Conservation (phyloP, 352 stramenopile species). For the Phytophthora vignae region DNA sequence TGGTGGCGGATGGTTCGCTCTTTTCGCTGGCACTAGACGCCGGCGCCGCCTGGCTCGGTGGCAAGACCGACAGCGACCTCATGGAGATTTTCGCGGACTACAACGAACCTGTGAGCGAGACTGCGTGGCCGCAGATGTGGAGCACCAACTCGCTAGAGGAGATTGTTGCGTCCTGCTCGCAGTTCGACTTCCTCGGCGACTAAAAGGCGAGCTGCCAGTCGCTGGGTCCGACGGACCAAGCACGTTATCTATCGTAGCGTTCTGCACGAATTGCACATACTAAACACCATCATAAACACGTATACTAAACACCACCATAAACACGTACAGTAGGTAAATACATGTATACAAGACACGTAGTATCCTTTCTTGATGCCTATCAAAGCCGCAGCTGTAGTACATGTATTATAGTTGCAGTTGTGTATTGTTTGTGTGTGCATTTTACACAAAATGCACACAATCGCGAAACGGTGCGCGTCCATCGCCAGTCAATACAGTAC, state of each 20-base stretch:
- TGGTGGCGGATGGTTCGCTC: constrained; percentile 31
- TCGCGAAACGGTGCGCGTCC: background rate
- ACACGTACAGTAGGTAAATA: constrained; percentile 30
- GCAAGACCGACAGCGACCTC: constrained; percentile 28
- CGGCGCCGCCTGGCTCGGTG: constrained; percentile 22
- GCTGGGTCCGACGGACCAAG: constrained; percentile 1
- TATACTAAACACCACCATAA: constrained; percentile 34
- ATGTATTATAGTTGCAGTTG: background rate
- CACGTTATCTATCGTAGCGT: constrained; percentile 23
- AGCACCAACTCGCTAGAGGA: constrained; percentile 63
- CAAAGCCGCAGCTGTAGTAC: no score
- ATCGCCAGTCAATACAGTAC: constrained; percentile 32
- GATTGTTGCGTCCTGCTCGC: constrained; percentile 35
- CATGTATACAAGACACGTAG: no score
- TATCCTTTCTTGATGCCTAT: no score
- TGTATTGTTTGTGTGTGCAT: background rate
- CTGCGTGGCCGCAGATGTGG: constrained; percentile 49
- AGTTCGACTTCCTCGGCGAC: constrained; percentile 49
- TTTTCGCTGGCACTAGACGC: constrained; percentile 30
- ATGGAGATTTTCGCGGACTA: constrained; percentile 61
- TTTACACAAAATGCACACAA: background rate
- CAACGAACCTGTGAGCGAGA: constrained; percentile 42
- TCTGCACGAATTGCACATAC: constrained; percentile 21
- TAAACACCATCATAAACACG: no score
- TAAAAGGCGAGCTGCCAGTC: constrained; percentile 2